phyloP scores from a whole-genome alignment of 192 early-diverging fungal genomes.

The Pilobolus umbonatus region DNA sequence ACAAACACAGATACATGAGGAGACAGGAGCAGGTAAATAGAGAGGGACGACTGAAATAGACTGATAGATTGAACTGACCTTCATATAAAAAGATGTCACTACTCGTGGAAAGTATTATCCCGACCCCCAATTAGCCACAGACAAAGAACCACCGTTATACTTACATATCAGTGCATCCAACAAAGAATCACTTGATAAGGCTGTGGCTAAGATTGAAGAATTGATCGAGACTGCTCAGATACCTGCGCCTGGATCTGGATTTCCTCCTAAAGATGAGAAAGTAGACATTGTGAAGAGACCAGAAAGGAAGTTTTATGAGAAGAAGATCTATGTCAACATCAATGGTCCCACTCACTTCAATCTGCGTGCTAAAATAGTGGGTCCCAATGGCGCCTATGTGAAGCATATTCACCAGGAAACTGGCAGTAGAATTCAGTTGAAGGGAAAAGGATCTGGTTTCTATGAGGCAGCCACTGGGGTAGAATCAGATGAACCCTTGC shows the following conservation, averaged over 20 bases:
- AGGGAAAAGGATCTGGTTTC: constrained; percentile 81
- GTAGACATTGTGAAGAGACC: neutral
- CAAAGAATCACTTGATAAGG: constrained; percentile 65
- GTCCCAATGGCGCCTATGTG: constrained; percentile 73
- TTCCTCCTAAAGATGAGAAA: constrained; percentile 8
- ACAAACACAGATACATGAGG: constrained; percentile 69
- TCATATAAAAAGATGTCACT: constrained; percentile 49
- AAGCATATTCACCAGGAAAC: constrained; percentile 86
- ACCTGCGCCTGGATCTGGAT: constrained; percentile 21
- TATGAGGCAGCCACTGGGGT: constrained; percentile 55
- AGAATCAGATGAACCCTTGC: constrained; percentile 74
- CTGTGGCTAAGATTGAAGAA: constrained; percentile 67
- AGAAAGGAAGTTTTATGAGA: constrained; percentile 48
- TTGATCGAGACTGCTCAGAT: constrained; percentile 60
- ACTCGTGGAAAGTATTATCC: constrained; percentile 84
- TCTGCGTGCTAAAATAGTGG: constrained; percentile 82
- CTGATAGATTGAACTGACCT: too few relatives aligned
- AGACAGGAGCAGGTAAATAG: constrained; percentile 62
- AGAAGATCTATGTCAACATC: constrained; percentile 72
- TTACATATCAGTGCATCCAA: constrained; percentile 68
- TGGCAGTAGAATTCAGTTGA: constrained; percentile 70
- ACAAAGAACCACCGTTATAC: constrained; percentile 73
- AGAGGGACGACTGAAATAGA: too few relatives aligned
- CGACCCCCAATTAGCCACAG: constrained; percentile 65
- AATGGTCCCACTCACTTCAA: constrained; percentile 74